Base-by-base conservation (phyloP, 495 filamentous ascomycete species). In the Neurospora sp. region DNA sequence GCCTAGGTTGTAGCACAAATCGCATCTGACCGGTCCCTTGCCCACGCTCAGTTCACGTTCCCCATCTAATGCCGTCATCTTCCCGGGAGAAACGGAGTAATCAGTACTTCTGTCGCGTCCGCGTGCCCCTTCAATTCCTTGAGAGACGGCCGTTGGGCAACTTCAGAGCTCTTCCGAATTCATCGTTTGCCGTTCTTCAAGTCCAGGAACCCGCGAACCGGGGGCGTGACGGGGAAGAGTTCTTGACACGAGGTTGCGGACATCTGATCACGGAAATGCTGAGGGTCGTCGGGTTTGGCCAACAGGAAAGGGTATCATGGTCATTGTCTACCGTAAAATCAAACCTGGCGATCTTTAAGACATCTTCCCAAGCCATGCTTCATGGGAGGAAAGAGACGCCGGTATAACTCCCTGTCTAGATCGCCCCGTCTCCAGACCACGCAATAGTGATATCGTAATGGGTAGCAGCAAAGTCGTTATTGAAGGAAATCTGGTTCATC, bases 401-500 rank as follows among this genome's bases (percentile, higher is more conserved):
- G 54, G 28, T 62, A 62, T 4, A 62, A 62, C 54, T 62, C 54
- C 54, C 54, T 31, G 54, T 62, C 54, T 62, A 19, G 54, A 62
- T 62, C 54, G 24, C 28, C 54, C 54, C 54, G 54, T 62, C 37
- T 73, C 74, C 70, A 77, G 71, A 77, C 73, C 73, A 70, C 21
- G 72, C 54, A 38, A 34, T 6, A 72, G 73, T 77, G 73, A 77
- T 71, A 71, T 75, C 70, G 75, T 72, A 45, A 75, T 71, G 59
- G 71, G 72, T 73, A 70, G 69, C 73, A 72, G 76, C 69, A 71
- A 71, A 74, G 69, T 77, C 72, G 77, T 80, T 79, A 76, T 78
- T 79, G 77, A 81, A 76, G 77, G 76, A 81, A 79, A 77, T 81
- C 71, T 78, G 76, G 77, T 81, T 81, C 78, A 78, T 79, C 72